A percentile compares a stretch with the other conserved stretches of the same genome.
phyloP scores from a whole-genome alignment of 495 filamentous ascomycete species.

The Trichocladium uniseriatum region DNA sequence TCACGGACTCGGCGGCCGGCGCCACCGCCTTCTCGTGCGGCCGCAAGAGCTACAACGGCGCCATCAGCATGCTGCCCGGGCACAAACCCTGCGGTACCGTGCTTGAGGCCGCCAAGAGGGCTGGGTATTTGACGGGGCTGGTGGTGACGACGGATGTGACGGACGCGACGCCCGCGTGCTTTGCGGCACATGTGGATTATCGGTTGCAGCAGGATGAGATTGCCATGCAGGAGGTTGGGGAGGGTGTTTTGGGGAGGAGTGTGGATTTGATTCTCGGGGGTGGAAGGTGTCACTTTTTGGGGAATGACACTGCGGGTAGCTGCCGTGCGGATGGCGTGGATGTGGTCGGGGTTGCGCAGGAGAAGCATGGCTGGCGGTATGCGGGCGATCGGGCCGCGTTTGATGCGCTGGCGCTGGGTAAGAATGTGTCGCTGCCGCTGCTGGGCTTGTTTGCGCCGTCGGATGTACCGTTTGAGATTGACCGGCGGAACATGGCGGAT shows the following conservation, averaged over 20 bases:
- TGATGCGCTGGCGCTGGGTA: constrained; percentile 62
- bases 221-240: constrained; percentile 79
- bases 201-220: constrained; percentile 80
- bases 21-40: constrained; percentile 94
- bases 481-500: constrained; percentile 66
- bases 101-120: constrained; percentile 84
- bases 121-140: constrained; percentile 84
- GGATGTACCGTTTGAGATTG: constrained; percentile 89
- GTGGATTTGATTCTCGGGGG: constrained; percentile 91
- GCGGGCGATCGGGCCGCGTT: constrained; percentile 64
- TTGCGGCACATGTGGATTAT: constrained; percentile 76
- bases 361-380: constrained; percentile 71
- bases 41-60: constrained; percentile 88
- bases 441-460: constrained; percentile 74
- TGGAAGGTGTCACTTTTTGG: constrained; percentile 86
- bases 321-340: constrained; percentile 70
- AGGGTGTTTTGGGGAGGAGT: constrained; percentile 69
- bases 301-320: constrained; percentile 63
- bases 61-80: constrained; percentile 81
- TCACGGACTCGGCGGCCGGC: constrained; percentile 92
- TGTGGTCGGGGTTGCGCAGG: constrained; percentile 54
- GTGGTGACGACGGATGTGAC: constrained; percentile 94
- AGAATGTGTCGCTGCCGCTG: constrained; percentile 65
- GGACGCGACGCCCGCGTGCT: constrained; percentile 95
- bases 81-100: constrained; percentile 85